Evolutionary conservation across 2,329 filamentous ascomycete species (phyloP).

Genomic region (Sporothrix luriei): DNA sequence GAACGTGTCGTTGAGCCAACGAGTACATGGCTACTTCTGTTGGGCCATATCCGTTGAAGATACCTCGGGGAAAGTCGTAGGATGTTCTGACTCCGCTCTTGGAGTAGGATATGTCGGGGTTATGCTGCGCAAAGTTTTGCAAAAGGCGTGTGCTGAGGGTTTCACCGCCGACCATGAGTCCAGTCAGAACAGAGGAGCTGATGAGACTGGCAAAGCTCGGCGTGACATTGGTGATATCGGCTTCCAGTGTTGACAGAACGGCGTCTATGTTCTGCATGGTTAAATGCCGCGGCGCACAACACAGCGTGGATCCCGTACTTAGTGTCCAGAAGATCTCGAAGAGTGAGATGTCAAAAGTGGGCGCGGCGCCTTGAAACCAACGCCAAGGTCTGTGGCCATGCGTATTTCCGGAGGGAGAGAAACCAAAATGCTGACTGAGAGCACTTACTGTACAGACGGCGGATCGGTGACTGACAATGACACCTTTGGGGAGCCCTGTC

Average conservation of each 20-base stretch:
- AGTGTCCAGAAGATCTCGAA: slow-evolving; percentile 37
- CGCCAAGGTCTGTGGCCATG: slow-evolving; percentile 36
- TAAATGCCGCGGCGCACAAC: slow-evolving; percentile 41
- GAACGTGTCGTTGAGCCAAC: slow-evolving; percentile 34
- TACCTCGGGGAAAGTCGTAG: slow-evolving; percentile 1
- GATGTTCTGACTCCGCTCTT: slow-evolving; percentile 22
- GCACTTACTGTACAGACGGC: slow-evolving; percentile 42
- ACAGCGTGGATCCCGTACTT: slow-evolving; percentile 43
- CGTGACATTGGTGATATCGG: slow-evolving; percentile 46
- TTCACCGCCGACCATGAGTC: slow-evolving; percentile 44
- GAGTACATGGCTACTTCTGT: slow-evolving; percentile 39
- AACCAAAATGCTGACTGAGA: slow-evolving; percentile 36
- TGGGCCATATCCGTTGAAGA: slow-evolving; percentile 40
- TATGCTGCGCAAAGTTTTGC: background rate
- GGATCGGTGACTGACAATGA: slow-evolving; percentile 56
- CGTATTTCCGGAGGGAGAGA: slow-evolving; percentile 18
- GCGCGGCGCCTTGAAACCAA: slow-evolving; percentile 46
- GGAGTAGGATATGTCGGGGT: too few species aligned
- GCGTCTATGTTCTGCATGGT: slow-evolving; percentile 39
- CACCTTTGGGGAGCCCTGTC: slow-evolving; percentile 62
- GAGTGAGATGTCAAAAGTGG: slow-evolving; percentile 41
- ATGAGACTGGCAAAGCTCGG: slow-evolving; percentile 45
- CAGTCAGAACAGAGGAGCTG: slow-evolving; percentile 40
- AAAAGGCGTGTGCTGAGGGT: background rate
- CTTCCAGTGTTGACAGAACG: slow-evolving; percentile 40